Evolutionary conservation across 192 early-diverging fungal genomes (phyloP).

Genomic region (Spizellomyces sp.): DNA sequence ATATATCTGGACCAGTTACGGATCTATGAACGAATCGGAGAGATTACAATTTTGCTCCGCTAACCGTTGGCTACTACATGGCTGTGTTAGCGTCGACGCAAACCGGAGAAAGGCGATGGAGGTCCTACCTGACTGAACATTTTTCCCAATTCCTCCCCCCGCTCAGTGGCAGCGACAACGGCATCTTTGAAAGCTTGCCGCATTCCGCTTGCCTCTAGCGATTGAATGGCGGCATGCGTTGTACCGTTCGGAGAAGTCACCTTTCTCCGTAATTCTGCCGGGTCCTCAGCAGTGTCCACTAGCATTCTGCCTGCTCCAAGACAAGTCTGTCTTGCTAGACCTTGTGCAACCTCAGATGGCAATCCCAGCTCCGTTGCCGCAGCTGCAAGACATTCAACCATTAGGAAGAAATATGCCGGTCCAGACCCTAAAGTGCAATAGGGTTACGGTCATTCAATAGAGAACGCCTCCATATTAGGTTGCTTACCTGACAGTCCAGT

Average conservation of each 20-base stretch:
- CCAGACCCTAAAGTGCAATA: constrained; percentile 66
- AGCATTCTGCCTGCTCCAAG: constrained; percentile 89
- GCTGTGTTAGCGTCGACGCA: no score
- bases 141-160: constrained; percentile 71
- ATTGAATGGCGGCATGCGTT: constrained; percentile 85
- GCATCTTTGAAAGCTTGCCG: constrained; percentile 55
- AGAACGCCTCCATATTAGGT: constrained; percentile 3
- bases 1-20: no score
- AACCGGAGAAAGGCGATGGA: no score
- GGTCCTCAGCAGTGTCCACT: constrained; percentile 66
- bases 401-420: constrained; percentile 94
- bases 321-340: constrained; percentile 88
- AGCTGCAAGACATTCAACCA: constrained; percentile 87
- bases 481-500: constrained; percentile 71
- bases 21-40: no score
- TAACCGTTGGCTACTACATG: no score
- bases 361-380: constrained; percentile 78
- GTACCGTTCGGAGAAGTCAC: constrained; percentile 94
- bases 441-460: neutral
- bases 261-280: constrained; percentile 77
- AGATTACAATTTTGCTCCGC: no score
- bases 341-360: constrained; percentile 67
- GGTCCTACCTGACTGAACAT: constrained; percentile 37
- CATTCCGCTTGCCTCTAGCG: constrained; percentile 64
- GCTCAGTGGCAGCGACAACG: constrained; percentile 68